phyloP scores from a whole-genome alignment of 2,329 filamentous ascomycete genomes.

The Neocucurbitaria cava region DNA sequence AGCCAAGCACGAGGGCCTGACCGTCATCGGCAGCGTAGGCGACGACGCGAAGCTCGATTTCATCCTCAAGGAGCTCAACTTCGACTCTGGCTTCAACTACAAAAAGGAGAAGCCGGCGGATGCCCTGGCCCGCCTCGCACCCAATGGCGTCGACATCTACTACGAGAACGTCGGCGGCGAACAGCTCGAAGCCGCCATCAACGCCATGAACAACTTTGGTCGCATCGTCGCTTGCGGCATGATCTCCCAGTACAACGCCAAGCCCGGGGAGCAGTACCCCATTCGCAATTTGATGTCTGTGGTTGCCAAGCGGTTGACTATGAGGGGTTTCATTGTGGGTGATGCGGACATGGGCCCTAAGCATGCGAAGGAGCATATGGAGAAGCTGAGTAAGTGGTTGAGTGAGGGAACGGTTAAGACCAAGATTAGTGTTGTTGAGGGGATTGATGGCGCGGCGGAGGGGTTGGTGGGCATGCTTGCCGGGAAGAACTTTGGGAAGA shows the following conservation, averaged over 20 bases:
- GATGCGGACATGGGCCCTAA: conserved; percentile 70
- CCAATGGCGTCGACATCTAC: conserved; percentile 82
- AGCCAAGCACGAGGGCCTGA: conserved; percentile 80
- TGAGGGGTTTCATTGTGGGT: conserved; percentile 78
- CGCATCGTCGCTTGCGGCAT: conserved; percentile 69
- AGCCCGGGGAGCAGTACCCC: conserved; percentile 65
- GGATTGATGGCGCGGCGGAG: conserved; percentile 78
- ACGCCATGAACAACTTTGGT: conserved; percentile 68
- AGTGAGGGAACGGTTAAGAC: conserved; percentile 76
- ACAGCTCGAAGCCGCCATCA: conserved; percentile 72
- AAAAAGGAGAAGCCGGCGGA: conserved; percentile 77
- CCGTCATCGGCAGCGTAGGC: conserved; percentile 80
- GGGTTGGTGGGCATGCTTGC: conserved; percentile 77
- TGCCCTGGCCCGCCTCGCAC: conserved; percentile 73
- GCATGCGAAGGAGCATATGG: conserved; percentile 74
- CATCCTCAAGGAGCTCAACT: conserved; percentile 72
- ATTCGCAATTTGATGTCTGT: conserved; percentile 71
- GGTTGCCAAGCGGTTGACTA: conserved; percentile 71
- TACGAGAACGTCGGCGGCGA: conserved; percentile 83
- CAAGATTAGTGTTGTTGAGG: conserved; percentile 71
- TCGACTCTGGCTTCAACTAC: conserved; percentile 85
- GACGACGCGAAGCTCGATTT: conserved; percentile 81
- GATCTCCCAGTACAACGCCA: conserved; percentile 79
- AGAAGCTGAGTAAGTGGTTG: conserved; percentile 78
- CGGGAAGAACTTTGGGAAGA: conserved; percentile 88